Evolutionary conservation across 495 filamentous ascomycete genomes (phyloP).

Genomic region (Penicillium simplicissimum): DNA sequence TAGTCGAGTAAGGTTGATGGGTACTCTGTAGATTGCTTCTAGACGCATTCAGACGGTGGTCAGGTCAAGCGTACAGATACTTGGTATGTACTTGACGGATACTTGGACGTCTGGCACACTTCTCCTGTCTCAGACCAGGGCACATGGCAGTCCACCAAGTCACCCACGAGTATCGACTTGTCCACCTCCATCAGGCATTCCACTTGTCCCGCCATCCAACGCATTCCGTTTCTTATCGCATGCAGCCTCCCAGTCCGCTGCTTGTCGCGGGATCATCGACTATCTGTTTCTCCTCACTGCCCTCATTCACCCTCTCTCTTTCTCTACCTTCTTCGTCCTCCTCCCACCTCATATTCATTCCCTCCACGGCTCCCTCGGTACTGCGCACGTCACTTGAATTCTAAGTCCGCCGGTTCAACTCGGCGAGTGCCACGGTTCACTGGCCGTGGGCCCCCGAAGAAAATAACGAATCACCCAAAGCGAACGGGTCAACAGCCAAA

Average conservation of each 20-base stretch:
- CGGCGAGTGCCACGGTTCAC: slow-evolving; percentile 29
- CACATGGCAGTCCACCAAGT: neutral
- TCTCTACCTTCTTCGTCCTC: slow-evolving; percentile 9
- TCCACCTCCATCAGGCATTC: neutral
- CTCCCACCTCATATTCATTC: slow-evolving; percentile 2
- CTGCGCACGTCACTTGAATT: slow-evolving; percentile 17
- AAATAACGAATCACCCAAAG: neutral
- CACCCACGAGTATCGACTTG: neutral
- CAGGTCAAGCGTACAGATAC: neutral
- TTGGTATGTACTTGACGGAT: neutral
- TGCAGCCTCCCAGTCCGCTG: slow-evolving; percentile 1
- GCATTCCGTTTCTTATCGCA: slow-evolving; percentile 4
- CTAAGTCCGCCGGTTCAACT: slow-evolving; percentile 19
- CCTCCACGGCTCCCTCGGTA: slow-evolving; percentile 7
- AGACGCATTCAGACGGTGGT: neutral
- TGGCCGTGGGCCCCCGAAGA: slow-evolving; percentile 23
- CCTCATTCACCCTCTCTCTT: slow-evolving; percentile 12
- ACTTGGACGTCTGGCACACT: neutral
- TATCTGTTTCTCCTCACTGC: slow-evolving; percentile 19
- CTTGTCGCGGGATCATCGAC: slow-evolving; percentile 6
- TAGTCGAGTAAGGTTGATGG: slow-evolving; percentile 1
- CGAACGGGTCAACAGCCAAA: neutral
- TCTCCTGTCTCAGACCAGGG: neutral
- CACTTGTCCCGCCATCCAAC: neutral
- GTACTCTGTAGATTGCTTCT: no score